A percentile compares a stretch with the other conserved stretches of the same genome.
Evolutionary conservation across 306 rosid genomes (phyloP).

Genomic region (Glycine soja): DNA sequence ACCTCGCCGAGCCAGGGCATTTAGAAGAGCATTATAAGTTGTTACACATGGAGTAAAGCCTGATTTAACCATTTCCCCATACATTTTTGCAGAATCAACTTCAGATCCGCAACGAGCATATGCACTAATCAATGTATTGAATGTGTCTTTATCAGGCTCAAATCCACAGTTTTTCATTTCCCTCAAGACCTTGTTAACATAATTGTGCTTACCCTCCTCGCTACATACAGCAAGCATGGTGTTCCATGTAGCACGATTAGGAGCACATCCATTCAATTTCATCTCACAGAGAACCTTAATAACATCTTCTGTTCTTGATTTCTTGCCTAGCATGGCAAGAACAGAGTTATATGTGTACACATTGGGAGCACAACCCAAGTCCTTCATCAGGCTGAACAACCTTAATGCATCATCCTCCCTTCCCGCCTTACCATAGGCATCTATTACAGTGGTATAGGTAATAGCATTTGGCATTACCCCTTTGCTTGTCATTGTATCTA

Average conservation of each 20-base stretch:
- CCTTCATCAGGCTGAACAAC: constrained; percentile 85
- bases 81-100: constrained; percentile 76
- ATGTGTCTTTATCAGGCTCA: constrained; percentile 96
- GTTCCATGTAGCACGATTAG: constrained; percentile 88
- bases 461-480: constrained; percentile 89
- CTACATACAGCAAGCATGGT: constrained; percentile 93
- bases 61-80: constrained; percentile 79
- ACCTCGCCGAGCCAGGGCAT: constrained; percentile 84
- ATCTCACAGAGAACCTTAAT: constrained; percentile 75
- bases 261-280: constrained; percentile 84
- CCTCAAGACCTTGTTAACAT: constrained; percentile 71
- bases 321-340: constrained; percentile 87
- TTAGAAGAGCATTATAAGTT: constrained; percentile 90
- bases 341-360: constrained; percentile 80
- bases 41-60: constrained; percentile 83
- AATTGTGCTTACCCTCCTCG: constrained; percentile 74
- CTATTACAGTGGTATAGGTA: constrained; percentile 85
- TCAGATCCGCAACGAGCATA: constrained; percentile 94
- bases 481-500: constrained; percentile 75
- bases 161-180: constrained; percentile 95
- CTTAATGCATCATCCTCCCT: constrained; percentile 77
- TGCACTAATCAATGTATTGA: constrained; percentile 88
- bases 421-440: constrained; percentile 85
- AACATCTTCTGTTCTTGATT: constrained; percentile 72
- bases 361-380: constrained; percentile 83